Percentiles rank a stretch among this genome's conserved stretches.
These are phyloP conservation scores for Corynascus novoguineensis DNA, from an alignment of 495 filamentous ascomycete species.

Conservation along the genomic window DNA sequence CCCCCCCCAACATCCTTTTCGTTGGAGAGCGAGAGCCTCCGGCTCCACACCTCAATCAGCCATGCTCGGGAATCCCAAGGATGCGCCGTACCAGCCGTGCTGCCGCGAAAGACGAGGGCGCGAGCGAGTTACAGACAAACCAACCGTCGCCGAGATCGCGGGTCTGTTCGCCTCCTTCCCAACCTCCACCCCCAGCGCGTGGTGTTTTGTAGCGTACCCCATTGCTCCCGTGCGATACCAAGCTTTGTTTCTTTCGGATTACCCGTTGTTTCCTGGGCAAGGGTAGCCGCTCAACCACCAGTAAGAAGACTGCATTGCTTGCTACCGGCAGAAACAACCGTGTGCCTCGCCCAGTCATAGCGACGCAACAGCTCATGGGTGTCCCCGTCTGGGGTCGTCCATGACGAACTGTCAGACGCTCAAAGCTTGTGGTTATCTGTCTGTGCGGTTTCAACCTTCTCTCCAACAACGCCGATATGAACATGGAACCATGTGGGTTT, in stretches of 20 bases:
- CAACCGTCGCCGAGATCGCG: not conserved
- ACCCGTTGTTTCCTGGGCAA: conserved; percentile 5
- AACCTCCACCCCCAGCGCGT: too few species aligned
- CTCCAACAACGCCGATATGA: conserved; percentile 1
- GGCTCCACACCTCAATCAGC: conserved; percentile 16
- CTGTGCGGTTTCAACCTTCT: conserved; percentile 12
- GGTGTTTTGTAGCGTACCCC: not conserved
- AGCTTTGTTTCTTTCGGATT: conserved; percentile 2
- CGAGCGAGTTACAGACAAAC: conserved; percentile 6
- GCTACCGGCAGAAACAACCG: not conserved
- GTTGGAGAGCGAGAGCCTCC: conserved; percentile 12
- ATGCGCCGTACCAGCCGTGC: conserved; percentile 12
- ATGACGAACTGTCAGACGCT: conserved; percentile 20
- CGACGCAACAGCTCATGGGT: conserved; percentile 21
- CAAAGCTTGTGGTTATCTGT: conserved; percentile 28
- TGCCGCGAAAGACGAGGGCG: conserved; percentile 18
- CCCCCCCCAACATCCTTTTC: too few species aligned
- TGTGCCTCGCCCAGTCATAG: conserved; percentile 16
- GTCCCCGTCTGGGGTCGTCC: conserved; percentile 16
- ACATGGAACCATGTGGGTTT: too few species aligned
- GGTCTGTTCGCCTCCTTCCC: not conserved
- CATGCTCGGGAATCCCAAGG: conserved; percentile 13
- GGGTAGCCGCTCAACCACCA: conserved; percentile 3
- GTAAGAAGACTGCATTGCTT: conserved; percentile 11
- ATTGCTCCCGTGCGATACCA: not conserved